phyloP scores from a whole-genome alignment of 129 eudicot genomes.

The Gnaphalium uliginosum region DNA sequence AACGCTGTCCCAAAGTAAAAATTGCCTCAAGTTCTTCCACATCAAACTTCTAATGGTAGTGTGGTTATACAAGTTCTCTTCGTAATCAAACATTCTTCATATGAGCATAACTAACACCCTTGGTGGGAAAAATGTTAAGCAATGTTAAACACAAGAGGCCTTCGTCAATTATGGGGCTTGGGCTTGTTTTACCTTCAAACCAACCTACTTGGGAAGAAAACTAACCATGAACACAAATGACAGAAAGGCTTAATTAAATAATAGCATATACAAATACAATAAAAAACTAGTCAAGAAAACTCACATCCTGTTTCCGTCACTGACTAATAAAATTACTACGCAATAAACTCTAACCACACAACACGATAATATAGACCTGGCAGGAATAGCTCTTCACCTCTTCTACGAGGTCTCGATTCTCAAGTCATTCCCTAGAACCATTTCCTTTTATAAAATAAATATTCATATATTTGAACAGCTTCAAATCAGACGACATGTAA shows the following conservation, averaged over 20 bases:
- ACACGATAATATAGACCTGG: slow-evolving; percentile 1
- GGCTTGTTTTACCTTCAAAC: slow-evolving; percentile 80
- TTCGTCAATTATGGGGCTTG: slow-evolving; percentile 77
- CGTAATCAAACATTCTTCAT: slow-evolving; percentile 51
- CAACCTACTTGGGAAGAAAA: slow-evolving; percentile 63
- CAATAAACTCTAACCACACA: background rate
- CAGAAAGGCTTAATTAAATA: slow-evolving; percentile 17
- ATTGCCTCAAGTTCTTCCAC: slow-evolving; percentile 45
- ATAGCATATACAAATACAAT: background rate
- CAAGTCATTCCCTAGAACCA: slow-evolving; percentile 13
- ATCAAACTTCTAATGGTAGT: slow-evolving; percentile 59
- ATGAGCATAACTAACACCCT: slow-evolving; percentile 49
- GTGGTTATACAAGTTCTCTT: slow-evolving; percentile 43
- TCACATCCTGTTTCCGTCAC: background rate
- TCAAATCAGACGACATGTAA: background rate
- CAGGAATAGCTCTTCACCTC: background rate
- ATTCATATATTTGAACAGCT: background rate
- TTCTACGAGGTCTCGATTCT: slow-evolving; percentile 4
- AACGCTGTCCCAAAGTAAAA: slow-evolving; percentile 42
- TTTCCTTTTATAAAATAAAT: background rate
- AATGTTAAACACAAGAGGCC: slow-evolving; percentile 47
- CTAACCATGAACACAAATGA: slow-evolving; percentile 37
- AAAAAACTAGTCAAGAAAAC: slow-evolving; percentile 13
- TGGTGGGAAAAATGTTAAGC: slow-evolving; percentile 49
- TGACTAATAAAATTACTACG: background rate